Base-by-base conservation (phyloP, 805 yeast species). In the Ascoidea rubescens region DNA sequence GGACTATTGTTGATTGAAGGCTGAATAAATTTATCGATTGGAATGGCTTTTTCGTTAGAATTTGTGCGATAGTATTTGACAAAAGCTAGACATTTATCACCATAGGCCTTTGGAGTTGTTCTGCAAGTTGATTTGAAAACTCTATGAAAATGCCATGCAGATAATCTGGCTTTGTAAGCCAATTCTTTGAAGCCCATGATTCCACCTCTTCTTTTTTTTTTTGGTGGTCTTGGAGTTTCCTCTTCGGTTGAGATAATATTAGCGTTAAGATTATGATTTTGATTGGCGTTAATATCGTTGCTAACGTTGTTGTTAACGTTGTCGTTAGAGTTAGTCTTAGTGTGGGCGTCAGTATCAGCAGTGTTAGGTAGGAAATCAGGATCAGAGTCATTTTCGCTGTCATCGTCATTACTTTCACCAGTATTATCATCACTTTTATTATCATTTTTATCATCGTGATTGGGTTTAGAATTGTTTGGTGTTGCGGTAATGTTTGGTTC, bases 91-190 rank as follows among this genome's bases (percentile, higher is more conserved):
- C 95, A 85, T 56, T 81, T 80, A 62, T 87, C 95, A 50, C 96
- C 96, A 60, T 87, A 87, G 5, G 87, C 83, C 69, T 87, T 86
- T 30, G 95, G 95, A 1, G 96, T 87, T 54, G 87, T 74, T 1
- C 95, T 91, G 5, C 95, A 85, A 55, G 87, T 86, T 52, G 82
- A 77, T 66, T 88, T 84, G 72, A 88, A 88, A 30, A 88, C 95
- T 50, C 96, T 72, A 70, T 88, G 96, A 67, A 88, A 88, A 66
- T 88, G 96, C 96, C 96, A 88, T 31, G 96, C 93, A 8, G 87
- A 78, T 54, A 88, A 73, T 58, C 84, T 84, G 7, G 89, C 82
- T 62, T 87, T 84, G 21, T 87, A 81, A 6, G 96, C 96, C 61
- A 88, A 73, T 64, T 88, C 96, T 64, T 87, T 85, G 70, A 88